A percentile compares a stretch with the other conserved stretches of the same genome.
Conservation (phyloP, 1,284 basidiomycete genomes). For the Cutaneotrichosporon arboriforme region DNA sequence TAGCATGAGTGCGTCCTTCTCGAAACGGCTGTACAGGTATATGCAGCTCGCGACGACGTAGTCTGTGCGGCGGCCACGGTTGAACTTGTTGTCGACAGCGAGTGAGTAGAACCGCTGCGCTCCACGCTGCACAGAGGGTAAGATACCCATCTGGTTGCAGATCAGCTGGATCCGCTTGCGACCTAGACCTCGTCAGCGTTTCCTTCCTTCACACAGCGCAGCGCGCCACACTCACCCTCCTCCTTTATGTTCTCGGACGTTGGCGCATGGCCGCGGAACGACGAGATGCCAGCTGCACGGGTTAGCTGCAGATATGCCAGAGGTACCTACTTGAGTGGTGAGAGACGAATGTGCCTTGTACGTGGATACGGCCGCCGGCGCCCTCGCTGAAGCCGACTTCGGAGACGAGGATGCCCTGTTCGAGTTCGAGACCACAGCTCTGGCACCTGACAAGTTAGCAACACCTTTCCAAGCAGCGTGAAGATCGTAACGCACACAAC, state of each 20-base stretch:
- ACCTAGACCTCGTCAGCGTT: constrained; percentile 54
- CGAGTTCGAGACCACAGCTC: constrained; percentile 79
- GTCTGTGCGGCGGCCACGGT: constrained; percentile 82
- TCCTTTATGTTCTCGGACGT: constrained; percentile 36
- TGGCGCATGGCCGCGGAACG: constrained; percentile 22
- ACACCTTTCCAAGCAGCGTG: not conserved
- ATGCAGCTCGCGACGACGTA: constrained; percentile 94
- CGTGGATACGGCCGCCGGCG: constrained; percentile 84
- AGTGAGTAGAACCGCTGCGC: constrained; percentile 88
- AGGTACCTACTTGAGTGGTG: constrained; percentile 77
- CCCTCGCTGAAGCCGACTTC: constrained; percentile 93
- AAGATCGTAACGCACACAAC: constrained; percentile 31
- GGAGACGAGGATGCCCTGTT: constrained; percentile 90
- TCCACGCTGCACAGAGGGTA: constrained; percentile 70
- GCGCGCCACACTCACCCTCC: constrained; percentile 27
- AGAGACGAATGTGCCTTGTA: constrained; percentile 90
- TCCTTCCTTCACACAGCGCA: not conserved
- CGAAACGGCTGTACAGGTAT: constrained; percentile 88
- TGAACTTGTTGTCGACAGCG: constrained; percentile 89
- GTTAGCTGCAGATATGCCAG: not conserved
- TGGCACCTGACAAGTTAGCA: constrained; percentile 54
- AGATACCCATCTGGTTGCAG: constrained; percentile 68
- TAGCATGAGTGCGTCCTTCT: constrained; percentile 86
- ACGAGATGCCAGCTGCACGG: constrained; percentile 26
- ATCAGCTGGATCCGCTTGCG: constrained; percentile 75